Percentiles rank a stretch among this genome's conserved stretches.
Conservation (phyloP, 2,329 filamentous ascomycete species). For the Cladophialophora psammophila region DNA sequence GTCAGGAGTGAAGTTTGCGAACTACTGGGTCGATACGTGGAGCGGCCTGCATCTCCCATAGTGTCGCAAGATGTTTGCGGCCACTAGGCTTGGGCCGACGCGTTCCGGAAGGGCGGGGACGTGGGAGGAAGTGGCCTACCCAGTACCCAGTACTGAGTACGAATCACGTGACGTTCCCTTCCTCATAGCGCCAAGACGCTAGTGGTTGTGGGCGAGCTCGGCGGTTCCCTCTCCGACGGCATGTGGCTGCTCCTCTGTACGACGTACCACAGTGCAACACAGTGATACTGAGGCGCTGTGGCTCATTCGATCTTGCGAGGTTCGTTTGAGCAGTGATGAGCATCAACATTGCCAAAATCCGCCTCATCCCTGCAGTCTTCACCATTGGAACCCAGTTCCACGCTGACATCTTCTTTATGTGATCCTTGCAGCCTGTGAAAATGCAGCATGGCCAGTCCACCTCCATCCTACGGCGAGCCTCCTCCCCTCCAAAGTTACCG, state of each 20-base stretch:
- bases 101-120: too few species aligned
- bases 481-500: slow-evolving; percentile 37
- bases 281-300: neutral
- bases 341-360: neutral
- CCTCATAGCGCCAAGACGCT: neutral
- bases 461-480: slow-evolving; percentile 37
- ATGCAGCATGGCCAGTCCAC: slow-evolving; percentile 41
- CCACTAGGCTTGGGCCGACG: too few species aligned
- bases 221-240: slow-evolving; percentile 3
- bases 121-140: too few species aligned
- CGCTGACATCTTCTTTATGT: neutral
- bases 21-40: too few species aligned
- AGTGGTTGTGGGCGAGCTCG: neutral
- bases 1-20: too few species aligned
- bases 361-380: neutral
- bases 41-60: too few species aligned
- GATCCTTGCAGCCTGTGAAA: slow-evolving; percentile 20
- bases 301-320: neutral
- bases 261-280: too few species aligned
- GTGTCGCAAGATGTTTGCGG: too few species aligned
- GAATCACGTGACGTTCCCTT: too few species aligned
- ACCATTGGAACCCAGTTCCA: neutral
- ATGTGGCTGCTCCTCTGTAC: neutral
- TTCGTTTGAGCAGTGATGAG: neutral
- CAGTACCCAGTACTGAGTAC: too few species aligned